Percentiles rank a stretch among this genome's conserved stretches.
Conservation (phyloP, 305 asterid genomes). For the Fraxinus latifolia region DNA sequence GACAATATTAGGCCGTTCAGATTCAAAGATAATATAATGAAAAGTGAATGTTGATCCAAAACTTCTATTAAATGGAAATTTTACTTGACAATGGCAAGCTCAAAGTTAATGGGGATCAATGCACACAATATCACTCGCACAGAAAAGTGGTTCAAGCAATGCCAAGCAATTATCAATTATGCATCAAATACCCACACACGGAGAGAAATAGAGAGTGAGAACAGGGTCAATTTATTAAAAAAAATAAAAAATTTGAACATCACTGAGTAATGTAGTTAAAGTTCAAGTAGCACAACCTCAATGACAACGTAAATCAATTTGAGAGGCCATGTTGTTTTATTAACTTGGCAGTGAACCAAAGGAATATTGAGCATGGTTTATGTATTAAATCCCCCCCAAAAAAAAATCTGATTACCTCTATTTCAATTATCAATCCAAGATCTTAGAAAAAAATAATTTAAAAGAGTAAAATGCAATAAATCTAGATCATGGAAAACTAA, state of each 20-base stretch:
- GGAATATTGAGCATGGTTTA: not conserved
- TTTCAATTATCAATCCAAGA: no score
- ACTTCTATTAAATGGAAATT: no score
- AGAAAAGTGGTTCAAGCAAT: not conserved
- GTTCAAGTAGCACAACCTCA: no score
- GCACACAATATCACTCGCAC: not conserved
- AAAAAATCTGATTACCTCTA: no score
- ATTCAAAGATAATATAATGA: no score
- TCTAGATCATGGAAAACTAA: not conserved
- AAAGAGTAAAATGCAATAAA: not conserved
- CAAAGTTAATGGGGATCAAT: not conserved
- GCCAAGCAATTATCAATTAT: not conserved
- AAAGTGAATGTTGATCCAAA: no score
- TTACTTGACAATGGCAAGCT: no score
- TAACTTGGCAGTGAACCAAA: not conserved
- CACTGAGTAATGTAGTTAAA: no score
- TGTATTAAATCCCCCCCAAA: not conserved
- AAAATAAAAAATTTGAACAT: no score
- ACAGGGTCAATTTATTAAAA: not conserved
- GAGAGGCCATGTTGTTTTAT: no score
- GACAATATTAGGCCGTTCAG: no score
- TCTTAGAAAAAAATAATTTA: no score
- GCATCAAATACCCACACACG: not conserved
- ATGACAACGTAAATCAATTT: not conserved
- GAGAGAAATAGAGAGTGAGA: not conserved